Conservation (phyloP, 345 rosid species). For the Hibiscus syriacus region DNA sequence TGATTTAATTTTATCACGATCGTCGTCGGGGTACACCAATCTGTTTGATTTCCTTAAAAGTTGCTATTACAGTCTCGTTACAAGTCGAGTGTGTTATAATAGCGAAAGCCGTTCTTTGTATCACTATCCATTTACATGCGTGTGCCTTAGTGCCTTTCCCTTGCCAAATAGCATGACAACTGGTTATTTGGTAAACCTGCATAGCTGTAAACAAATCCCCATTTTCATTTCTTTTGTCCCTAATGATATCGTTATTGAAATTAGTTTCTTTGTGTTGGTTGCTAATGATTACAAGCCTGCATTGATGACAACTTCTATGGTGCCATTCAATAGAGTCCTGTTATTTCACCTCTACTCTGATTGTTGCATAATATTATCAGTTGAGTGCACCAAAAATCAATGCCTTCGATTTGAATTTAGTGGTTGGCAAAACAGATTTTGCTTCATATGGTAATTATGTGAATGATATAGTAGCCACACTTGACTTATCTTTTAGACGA, state of each 20-base stretch:
- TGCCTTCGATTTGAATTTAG: not conserved
- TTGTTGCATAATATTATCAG: not conserved
- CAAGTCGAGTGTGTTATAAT: not conserved
- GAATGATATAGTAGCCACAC: not conserved
- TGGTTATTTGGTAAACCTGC: not conserved
- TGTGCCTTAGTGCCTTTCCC: not conserved
- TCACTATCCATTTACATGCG: not conserved
- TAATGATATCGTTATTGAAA: not conserved
- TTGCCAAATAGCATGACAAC: not conserved
- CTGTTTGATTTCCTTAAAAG: not conserved
- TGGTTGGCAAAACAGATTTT: not conserved
- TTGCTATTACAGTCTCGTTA: not conserved
- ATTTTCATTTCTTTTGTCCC: not conserved
- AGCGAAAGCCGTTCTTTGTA: not conserved
- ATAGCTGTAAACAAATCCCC: not conserved
- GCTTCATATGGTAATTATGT: not conserved
- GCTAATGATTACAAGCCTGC: not conserved
- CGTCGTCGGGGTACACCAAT: not conserved
- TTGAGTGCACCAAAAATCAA: not conserved
- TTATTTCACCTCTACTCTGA: not conserved
- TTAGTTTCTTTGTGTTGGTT: not conserved
- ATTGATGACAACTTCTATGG: too few species aligned
- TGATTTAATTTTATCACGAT: not conserved
- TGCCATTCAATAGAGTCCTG: too few species aligned
- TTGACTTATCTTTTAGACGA: not conserved